phyloP scores from a whole-genome alignment of 495 filamentous ascomycete species.

The Entonaema liquescens region DNA sequence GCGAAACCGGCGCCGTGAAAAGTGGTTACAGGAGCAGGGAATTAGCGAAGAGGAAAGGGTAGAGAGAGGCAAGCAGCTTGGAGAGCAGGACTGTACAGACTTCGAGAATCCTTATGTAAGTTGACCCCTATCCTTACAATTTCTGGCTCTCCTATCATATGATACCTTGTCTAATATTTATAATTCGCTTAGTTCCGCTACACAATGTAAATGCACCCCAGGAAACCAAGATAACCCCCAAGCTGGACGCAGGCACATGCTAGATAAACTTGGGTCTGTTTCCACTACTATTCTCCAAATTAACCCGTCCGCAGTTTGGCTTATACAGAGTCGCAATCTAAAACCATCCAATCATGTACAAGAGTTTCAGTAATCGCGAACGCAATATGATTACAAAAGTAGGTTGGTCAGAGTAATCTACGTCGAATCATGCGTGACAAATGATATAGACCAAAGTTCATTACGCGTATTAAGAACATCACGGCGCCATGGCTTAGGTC shows the following conservation, averaged over 20 bases:
- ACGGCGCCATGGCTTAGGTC: background rate
- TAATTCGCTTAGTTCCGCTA: conserved; percentile 27
- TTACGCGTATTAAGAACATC: background rate
- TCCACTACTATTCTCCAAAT: background rate
- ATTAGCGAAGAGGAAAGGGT: conserved; percentile 44
- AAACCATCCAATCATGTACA: background rate
- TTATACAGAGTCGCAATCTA: background rate
- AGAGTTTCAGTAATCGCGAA: background rate
- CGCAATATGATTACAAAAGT: background rate
- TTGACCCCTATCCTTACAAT: background rate
- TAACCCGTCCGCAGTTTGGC: background rate
- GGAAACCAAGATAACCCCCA: background rate
- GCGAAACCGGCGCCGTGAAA: conserved; percentile 43
- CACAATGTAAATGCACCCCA: conserved; percentile 18
- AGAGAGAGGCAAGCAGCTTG: conserved; percentile 42
- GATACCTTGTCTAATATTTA: background rate
- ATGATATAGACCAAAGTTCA: background rate
- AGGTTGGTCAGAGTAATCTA: background rate
- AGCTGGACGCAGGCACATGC: background rate
- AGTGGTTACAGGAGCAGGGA: conserved; percentile 33
- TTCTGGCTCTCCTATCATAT: background rate
- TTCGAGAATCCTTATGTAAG: conserved; percentile 45
- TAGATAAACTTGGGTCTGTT: background rate
- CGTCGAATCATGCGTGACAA: background rate
- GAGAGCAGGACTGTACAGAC: conserved; percentile 46